Percentiles rank a stretch among this genome's conserved stretches.
phyloP scores from a whole-genome alignment of 257 asterid genomes.

The Primulina tabacum region DNA sequence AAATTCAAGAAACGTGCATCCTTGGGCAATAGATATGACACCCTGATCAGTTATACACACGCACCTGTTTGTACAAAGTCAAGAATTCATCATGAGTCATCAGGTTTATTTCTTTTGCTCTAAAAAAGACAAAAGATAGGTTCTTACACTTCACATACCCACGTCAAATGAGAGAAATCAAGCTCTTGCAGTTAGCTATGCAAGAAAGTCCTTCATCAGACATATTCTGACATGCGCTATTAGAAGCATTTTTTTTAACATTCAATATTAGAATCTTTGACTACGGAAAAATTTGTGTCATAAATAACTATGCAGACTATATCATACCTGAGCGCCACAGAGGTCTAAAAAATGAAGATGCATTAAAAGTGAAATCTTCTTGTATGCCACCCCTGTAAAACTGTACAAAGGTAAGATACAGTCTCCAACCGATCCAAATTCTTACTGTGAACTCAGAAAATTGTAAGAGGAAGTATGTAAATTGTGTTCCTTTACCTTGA shows the following conservation, averaged over 20 bases:
- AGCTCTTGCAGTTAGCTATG: conserved; percentile 73
- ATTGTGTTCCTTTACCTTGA: conserved; percentile 35
- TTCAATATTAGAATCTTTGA: conserved; percentile 26
- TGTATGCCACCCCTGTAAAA: conserved; percentile 79
- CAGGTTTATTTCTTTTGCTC: conserved; percentile 3
- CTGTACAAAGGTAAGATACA: conserved; percentile 42
- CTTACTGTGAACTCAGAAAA: conserved; percentile 11
- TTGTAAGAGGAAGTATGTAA: background rate
- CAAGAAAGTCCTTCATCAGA: conserved; percentile 79
- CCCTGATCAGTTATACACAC: conserved; percentile 72
- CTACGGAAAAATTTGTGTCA: background rate
- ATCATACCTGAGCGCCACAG: no score
- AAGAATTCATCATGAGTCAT: conserved; percentile 14
- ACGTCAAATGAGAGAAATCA: conserved; percentile 67
- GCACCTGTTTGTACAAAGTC: conserved; percentile 57
- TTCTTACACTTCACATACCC: conserved; percentile 50
- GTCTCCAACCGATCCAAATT: conserved; percentile 7
- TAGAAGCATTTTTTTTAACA: no score
- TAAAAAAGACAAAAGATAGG: conserved; percentile 4
- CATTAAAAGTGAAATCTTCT: conserved; percentile 55
- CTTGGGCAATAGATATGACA: conserved; percentile 67
- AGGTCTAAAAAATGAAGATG: conserved; percentile 43
- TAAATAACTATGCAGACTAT: conserved; percentile 47
- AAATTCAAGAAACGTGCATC: conserved; percentile 74
- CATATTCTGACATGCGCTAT: conserved; percentile 66